phyloP scores from a whole-genome alignment of 129 eudicot species.

The Flaveria trinervia region DNA sequence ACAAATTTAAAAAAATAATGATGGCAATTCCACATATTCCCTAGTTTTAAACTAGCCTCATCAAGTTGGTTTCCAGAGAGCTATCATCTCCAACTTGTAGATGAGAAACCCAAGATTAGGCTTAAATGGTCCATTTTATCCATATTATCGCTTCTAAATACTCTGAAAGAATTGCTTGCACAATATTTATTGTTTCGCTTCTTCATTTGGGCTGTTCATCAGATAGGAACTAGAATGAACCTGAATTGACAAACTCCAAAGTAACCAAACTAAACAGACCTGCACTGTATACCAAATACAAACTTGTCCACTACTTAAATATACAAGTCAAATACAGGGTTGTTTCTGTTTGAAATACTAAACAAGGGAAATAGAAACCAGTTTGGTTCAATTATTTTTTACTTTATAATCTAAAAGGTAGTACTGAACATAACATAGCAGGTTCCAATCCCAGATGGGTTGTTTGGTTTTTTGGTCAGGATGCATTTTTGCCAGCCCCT shows the following conservation, averaged over 20 bases:
- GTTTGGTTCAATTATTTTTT: background rate
- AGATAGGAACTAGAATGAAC: background rate
- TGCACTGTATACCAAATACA: background rate
- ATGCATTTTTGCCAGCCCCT: background rate
- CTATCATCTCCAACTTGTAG: background rate
- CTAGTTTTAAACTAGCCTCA: background rate
- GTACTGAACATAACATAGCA: background rate
- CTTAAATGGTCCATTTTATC: background rate
- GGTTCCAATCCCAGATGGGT: background rate
- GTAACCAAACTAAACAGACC: background rate
- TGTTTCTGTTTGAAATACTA: background rate
- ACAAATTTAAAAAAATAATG: background rate
- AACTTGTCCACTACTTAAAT: background rate
- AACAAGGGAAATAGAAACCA: background rate
- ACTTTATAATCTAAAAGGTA: background rate
- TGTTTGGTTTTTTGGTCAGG: background rate
- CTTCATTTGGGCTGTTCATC: background rate
- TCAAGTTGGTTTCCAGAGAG: background rate
- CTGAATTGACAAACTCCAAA: background rate
- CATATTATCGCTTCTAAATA: background rate
- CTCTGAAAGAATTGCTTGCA: background rate
- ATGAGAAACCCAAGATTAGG: too few species aligned
- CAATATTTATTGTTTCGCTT: background rate
- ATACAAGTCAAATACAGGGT: background rate
- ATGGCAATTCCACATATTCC: background rate